Base-by-base conservation (phyloP, 2,329 filamentous ascomycete genomes). In the Aspergillus brasiliensis region DNA sequence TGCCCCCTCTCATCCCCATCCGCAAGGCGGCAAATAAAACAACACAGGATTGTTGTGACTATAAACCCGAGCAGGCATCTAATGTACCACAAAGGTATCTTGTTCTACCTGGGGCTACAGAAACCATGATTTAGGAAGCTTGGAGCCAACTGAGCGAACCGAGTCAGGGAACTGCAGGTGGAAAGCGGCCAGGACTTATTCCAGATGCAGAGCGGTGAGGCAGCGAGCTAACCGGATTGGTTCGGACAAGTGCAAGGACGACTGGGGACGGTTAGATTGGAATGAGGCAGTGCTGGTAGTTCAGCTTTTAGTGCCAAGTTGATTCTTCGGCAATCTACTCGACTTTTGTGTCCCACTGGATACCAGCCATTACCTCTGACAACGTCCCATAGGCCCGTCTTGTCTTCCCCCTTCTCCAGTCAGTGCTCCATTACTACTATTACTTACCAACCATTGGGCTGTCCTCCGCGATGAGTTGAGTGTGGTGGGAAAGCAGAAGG, bases 211-310 rank as follows among this genome's bases (percentile, higher is more conserved):
- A 66, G 65, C 65, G 65, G 65, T 67, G 65, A 66, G 10, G 61
- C 55, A 53, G 6, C 44, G 49, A 21, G 46, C 65, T 63, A 65
- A 57, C 58, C 55, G 53, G 58, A 52, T 62, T 63, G 60, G 62
- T 49, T 38, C 46, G 58, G 59, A 53, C 59, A 55, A 55, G 54
- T 59, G 54, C 46, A 55, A 62, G 46, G 62, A 48, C 51, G 40
- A 58, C 59, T 58, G 60, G 58, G 48, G 54, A 60, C 56, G 54
- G 56, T 44, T 52, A 40, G 55, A 59, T 63, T 61, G 56, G 59
- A 66, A 58, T 62, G 65, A 66, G 65, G 65, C 65, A 67, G 65
- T 67, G 64, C 65, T 66, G 58, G 55, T 51, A 53, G 53, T 38
- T 17, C 44, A 17, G 19, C 23, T 17, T 51, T 56, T 62, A 40